Conservation (phyloP, 371 early-diverging fungal species). For the Syncephalastrum monosporum region DNA sequence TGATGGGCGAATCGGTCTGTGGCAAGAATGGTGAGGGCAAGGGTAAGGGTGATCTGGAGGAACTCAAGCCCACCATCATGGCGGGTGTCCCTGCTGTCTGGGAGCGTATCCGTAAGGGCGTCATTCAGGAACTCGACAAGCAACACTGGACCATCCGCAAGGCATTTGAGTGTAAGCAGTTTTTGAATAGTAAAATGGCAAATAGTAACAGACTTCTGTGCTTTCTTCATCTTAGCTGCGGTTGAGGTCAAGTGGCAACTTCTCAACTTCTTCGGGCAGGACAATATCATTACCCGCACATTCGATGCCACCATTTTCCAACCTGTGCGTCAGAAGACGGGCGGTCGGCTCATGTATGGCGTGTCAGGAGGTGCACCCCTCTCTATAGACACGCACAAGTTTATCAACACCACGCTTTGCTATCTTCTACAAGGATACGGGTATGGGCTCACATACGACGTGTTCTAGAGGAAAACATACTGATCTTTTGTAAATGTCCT, state of each 20-base stretch:
- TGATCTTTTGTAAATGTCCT: background rate
- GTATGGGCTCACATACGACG: conserved; percentile 12
- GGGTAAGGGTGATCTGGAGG: conserved; percentile 88
- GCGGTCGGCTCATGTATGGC: conserved; percentile 81
- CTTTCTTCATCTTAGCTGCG: conserved; percentile 34
- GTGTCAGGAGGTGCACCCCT: conserved; percentile 95
- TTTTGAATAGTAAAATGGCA: too few species aligned
- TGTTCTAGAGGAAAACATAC: background rate
- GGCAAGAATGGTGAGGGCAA: conserved; percentile 63
- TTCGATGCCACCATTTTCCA: conserved; percentile 81
- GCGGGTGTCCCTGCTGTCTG: conserved; percentile 90
- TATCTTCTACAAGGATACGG: conserved; percentile 82
- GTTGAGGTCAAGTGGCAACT: conserved; percentile 72
- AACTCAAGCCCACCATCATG: conserved; percentile 87
- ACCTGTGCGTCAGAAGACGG: conserved; percentile 75
- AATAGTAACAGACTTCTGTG: background rate
- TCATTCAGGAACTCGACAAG: conserved; percentile 66
- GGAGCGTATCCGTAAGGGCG: conserved; percentile 85
- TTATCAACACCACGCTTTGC: conserved; percentile 75
- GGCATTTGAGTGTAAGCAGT: conserved; percentile 43
- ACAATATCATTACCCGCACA: conserved; percentile 64
- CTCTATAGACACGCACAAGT: conserved; percentile 80
- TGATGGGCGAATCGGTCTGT: conserved; percentile 78
- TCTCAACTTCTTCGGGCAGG: conserved; percentile 51
- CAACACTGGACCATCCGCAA: conserved; percentile 55